Evolutionary conservation across 805 yeast genomes (phyloP), one percentile per base, ranked within the genome.

Genomic region (Cyberlindnera lachancei): DNA sequence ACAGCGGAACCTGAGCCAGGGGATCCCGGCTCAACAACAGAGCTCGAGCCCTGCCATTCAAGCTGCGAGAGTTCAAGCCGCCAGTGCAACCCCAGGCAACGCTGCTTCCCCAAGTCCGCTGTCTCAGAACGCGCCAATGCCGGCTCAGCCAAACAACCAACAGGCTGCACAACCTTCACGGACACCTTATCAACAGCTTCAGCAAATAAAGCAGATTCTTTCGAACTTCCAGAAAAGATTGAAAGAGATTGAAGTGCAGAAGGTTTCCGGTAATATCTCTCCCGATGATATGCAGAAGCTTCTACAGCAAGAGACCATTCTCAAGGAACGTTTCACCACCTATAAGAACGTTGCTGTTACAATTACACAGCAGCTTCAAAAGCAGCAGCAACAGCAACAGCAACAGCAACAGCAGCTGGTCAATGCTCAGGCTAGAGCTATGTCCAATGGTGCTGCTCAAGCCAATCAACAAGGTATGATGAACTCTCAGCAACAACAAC

Each of bases 171-270:
- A 34, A 15, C 34, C 20, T 12, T 26, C 29, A 24, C 37, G 31
- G 18, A 34, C 27, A 13, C 52, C 48, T 15, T 34, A 38, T 18
- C 49, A 66, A 52, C 54, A 58, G 36, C 52, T 66, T 36, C 67
- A 65, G 40, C 60, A 62, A 30, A 62, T 75, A 14, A 61, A 68
- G 40, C 59, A 62, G 9, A 55, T 69, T 25, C 58, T 75, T 9
- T 66, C 60, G 25, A 74, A 68, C 36, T 66, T 70, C 36, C 69
- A 67, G 35, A 59, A 65, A 24, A 71, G 67, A 35, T 56, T 76
- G 40, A 66, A 65, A 12, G 59, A 64, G n/a, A 60, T 76, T 27
- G 73, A 70, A 33, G 63, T 64, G 7, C 63, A 67, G 23, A 71
- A 70, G 38, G 58, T 55, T 14, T 62, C 65, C 23, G 63, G 65